A percentile compares a stretch with the other conserved stretches of the same genome.
Evolutionary conservation across 1,284 basidiomycete genomes (phyloP).

Genomic region (Polyporus tsugae): DNA sequence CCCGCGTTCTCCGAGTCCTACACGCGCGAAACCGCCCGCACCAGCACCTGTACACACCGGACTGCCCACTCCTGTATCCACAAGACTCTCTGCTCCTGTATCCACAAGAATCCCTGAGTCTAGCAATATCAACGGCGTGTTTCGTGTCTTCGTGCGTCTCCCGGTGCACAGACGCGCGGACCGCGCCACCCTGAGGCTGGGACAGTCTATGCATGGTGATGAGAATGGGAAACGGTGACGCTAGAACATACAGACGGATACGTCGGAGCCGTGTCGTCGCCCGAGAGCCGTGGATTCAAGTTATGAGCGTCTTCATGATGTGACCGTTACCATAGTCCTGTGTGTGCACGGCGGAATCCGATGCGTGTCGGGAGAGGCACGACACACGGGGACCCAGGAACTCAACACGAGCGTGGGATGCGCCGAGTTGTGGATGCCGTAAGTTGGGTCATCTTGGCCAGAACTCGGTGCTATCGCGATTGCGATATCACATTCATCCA

Average conservation of each 20-base stretch:
- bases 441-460: not conserved
- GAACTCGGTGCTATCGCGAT: not conserved
- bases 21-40: too few relatives aligned
- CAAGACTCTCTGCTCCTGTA: too few relatives aligned
- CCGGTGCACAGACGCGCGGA: too few relatives aligned
- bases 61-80: too few relatives aligned
- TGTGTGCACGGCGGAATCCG: slow-evolving; percentile 12
- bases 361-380: slow-evolving; percentile 21
- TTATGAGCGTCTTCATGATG: not conserved
- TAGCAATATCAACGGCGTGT: too few relatives aligned
- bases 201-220: not conserved
- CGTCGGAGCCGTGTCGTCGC: not conserved
- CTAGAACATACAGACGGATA: not conserved
- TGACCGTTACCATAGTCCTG: not conserved
- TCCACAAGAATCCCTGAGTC: too few relatives aligned
- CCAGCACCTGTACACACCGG: too few relatives aligned
- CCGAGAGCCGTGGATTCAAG: not conserved
- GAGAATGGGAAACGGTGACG: slow-evolving; percentile 3
- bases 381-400: not conserved
- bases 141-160: too few relatives aligned
- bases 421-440: not conserved
- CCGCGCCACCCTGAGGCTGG: slow-evolving; percentile 6
- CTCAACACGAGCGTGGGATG: not conserved
- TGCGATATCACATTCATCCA: not conserved
- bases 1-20: too few relatives aligned